Percentiles rank a stretch among this genome's conserved stretches.
phyloP scores from a whole-genome alignment of 345 rosid genomes.

The Gossypium thurberi region DNA sequence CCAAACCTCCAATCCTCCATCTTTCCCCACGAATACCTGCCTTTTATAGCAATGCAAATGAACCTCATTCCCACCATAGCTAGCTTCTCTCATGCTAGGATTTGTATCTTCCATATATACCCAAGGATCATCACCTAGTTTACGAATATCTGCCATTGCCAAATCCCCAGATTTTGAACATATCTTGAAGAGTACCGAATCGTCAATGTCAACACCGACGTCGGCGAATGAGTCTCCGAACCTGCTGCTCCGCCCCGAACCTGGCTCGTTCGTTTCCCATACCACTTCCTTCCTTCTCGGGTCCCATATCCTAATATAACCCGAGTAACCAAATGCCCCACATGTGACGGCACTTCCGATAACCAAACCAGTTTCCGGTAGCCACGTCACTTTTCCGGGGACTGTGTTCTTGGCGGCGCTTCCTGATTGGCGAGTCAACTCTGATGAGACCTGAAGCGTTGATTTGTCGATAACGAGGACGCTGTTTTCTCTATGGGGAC shows the following conservation, averaged over 20 bases:
- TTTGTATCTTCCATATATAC: slow-evolving; percentile 58
- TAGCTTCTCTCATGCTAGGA: slow-evolving; percentile 35
- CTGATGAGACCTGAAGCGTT: slow-evolving; percentile 56
- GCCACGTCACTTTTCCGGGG: slow-evolving; percentile 64
- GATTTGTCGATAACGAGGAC: slow-evolving; percentile 69
- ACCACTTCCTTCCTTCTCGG: slow-evolving; percentile 51
- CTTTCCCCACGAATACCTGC: slow-evolving; percentile 78
- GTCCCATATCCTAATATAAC: slow-evolving; percentile 84
- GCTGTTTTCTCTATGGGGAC: slow-evolving; percentile 72
- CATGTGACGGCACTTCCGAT: slow-evolving; percentile 48
- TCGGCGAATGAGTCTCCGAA: slow-evolving; percentile 87
- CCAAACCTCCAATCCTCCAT: slow-evolving; percentile 80
- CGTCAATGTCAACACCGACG: slow-evolving; percentile 55
- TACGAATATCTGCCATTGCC: slow-evolving; percentile 78
- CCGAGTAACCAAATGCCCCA: slow-evolving; percentile 85
- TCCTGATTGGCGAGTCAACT: slow-evolving; percentile 64
- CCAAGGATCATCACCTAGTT: slow-evolving; percentile 80
- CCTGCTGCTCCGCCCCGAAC: slow-evolving; percentile 83
- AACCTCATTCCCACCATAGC: slow-evolving; percentile 27
- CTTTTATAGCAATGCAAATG: slow-evolving; percentile 57
- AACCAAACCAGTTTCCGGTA: slow-evolving; percentile 39
- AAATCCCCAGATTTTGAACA: slow-evolving; percentile 88
- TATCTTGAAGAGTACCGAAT: slow-evolving; percentile 50
- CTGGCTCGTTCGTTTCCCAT: slow-evolving; percentile 94
- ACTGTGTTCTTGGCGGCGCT: slow-evolving; percentile 53